phyloP scores from a whole-genome alignment of 2,329 filamentous ascomycete genomes.

The Talaromyces marneffei region DNA sequence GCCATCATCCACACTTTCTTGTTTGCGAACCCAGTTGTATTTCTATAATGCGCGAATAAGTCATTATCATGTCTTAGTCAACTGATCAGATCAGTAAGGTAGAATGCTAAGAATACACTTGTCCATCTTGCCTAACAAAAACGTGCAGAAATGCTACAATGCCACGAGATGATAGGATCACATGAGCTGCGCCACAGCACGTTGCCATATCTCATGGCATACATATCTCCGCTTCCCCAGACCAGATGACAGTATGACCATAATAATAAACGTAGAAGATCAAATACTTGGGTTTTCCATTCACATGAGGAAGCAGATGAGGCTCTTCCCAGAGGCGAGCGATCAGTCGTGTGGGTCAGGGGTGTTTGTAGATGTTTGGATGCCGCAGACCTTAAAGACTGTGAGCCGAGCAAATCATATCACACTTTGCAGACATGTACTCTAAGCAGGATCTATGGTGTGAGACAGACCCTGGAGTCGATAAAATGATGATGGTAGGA shows the following conservation, averaged over 20 bases:
- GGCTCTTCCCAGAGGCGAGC: background rate
- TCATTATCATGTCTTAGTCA: background rate
- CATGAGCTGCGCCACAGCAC: background rate
- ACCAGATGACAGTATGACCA: background rate
- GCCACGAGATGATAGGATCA: conserved; percentile 4
- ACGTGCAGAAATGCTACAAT: background rate
- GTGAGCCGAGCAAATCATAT: background rate
- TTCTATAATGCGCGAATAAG: background rate
- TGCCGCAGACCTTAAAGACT: background rate
- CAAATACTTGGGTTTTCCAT: background rate
- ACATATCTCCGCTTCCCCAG: background rate
- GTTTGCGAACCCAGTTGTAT: background rate
- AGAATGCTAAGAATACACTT: background rate
- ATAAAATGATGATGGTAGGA: background rate
- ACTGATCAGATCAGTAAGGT: background rate
- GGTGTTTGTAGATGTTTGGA: background rate
- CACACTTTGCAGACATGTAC: background rate
- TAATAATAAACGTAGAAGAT: background rate
- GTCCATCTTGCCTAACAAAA: background rate
- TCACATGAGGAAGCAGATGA: background rate
- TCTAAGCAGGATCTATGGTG: background rate
- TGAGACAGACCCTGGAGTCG: background rate
- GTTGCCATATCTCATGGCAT: background rate
- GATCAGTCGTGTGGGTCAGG: background rate
- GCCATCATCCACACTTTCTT: background rate